Conservation (phyloP, 495 filamentous ascomycete genomes). For the Schizothecium vesticola region DNA sequence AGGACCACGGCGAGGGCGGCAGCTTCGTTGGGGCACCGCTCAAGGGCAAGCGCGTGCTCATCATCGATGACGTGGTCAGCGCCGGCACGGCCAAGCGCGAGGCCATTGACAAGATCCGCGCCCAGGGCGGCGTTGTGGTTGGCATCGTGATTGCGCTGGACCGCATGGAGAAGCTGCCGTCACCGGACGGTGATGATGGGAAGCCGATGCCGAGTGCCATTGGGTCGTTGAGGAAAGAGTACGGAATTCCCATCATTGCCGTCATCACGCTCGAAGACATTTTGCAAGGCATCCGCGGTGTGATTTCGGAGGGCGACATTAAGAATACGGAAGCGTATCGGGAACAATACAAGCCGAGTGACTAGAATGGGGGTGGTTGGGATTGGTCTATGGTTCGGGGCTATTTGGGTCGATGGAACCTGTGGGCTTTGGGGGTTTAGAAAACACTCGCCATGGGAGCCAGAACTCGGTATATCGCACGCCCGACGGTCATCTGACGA, state of each 20-base stretch:
- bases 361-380: slow-evolving; percentile 31
- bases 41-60: slow-evolving; percentile 75
- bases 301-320: slow-evolving; percentile 56
- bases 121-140: slow-evolving; percentile 72
- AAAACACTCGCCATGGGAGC: background rate
- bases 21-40: slow-evolving; percentile 81
- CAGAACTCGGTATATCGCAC: background rate
- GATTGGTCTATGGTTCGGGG: background rate
- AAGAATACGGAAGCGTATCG: slow-evolving; percentile 73
- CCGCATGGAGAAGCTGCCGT: slow-evolving; percentile 72
- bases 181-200: slow-evolving; percentile 48
- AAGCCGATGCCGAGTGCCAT: slow-evolving; percentile 61
- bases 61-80: slow-evolving; percentile 95
- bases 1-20: slow-evolving; percentile 90
- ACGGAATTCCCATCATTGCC: slow-evolving; percentile 49
- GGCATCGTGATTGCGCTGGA: slow-evolving; percentile 87
- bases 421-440: background rate
- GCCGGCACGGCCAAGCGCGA: slow-evolving; percentile 91
- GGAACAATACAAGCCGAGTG: slow-evolving; percentile 60
- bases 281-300: slow-evolving; percentile 57
- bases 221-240: slow-evolving; percentile 70
- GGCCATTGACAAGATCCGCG: slow-evolving; percentile 74
- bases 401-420: background rate
- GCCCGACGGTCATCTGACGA: background rate
- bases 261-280: slow-evolving; percentile 70